Evolutionary conservation across 805 yeast species (phyloP).

Genomic region (Starmera caribaea): DNA sequence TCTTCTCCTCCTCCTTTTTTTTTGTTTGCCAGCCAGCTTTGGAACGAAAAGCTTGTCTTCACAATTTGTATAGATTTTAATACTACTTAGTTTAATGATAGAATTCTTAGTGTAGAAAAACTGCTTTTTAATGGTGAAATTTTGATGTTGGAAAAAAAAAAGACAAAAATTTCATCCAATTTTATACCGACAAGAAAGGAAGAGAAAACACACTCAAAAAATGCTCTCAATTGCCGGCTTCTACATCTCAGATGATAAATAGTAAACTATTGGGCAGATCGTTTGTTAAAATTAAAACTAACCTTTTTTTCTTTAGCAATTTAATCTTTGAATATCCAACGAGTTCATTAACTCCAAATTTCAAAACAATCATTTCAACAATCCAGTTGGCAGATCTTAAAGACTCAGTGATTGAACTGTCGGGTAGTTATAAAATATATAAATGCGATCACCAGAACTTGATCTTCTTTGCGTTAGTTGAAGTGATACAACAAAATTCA

Average conservation of each 20-base stretch:
- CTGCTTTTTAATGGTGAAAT: too few species aligned
- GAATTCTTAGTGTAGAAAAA: too few species aligned
- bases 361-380: conserved; percentile 19
- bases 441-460: conserved; percentile 8
- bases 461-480: conserved; percentile 10
- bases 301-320: conserved; percentile 15
- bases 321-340: conserved; percentile 29
- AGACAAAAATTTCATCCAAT: too few species aligned
- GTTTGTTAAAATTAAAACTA: neutral
- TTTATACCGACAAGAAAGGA: too few species aligned
- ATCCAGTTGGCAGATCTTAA: conserved; percentile 10
- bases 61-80: too few species aligned
- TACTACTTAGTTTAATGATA: too few species aligned
- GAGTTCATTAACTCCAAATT: conserved; percentile 21
- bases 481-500: neutral
- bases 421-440: conserved; percentile 11
- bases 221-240: conserved; percentile 22
- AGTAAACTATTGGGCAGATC: conserved; percentile 16
- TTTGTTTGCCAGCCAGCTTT: too few species aligned
- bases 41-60: too few species aligned
- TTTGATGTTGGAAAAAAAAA: too few species aligned
- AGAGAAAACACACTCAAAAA: too few species aligned
- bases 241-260: conserved; percentile 30
- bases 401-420: conserved; percentile 13
- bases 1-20: neutral